A percentile compares a stretch with the other conserved stretches of the same genome.
Conservation (phyloP, 2,329 filamentous ascomycete species). For the Ceratocystis harringtonii region DNA sequence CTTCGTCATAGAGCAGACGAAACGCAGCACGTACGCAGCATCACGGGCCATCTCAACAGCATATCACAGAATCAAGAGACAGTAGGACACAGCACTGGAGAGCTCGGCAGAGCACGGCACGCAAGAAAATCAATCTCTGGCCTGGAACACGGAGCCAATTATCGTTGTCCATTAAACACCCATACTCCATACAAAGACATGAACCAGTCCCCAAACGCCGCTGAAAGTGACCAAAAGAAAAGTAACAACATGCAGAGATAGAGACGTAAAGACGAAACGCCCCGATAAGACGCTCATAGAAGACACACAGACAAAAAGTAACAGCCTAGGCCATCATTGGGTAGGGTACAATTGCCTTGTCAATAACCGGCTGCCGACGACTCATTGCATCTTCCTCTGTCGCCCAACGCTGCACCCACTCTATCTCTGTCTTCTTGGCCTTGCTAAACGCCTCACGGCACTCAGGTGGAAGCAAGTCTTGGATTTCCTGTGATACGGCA, state of each 20-base stretch:
- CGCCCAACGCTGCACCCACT: conserved; percentile 64
- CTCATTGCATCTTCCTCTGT: conserved; percentile 23
- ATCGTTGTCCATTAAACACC: neutral
- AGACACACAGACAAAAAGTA: neutral
- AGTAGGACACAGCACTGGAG: neutral
- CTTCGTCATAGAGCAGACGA: neutral
- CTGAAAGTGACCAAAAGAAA: conserved; percentile 4
- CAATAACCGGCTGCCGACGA: conserved; percentile 40
- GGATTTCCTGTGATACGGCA: conserved; percentile 49
- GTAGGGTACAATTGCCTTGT: conserved; percentile 49
- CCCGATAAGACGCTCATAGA: conserved; percentile 14
- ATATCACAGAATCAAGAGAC: neutral
- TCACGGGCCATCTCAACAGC: neutral
- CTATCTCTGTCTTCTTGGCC: conserved; percentile 46
- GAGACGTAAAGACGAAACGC: conserved; percentile 15
- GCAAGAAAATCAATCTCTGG: neutral
- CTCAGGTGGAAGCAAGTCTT: conserved; percentile 49
- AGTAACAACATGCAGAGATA: neutral
- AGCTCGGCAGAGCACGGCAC: neutral
- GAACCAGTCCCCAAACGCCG: neutral
- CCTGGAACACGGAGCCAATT: neutral
- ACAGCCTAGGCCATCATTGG: conserved; percentile 27
- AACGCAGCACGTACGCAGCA: neutral
- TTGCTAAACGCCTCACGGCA: conserved; percentile 59
- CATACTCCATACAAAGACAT: conserved; percentile 1